These are phyloP conservation scores for Hypsizygus marmoreus DNA, from an alignment of 768 basidiomycete genomes.

Conservation along the genomic window DNA sequence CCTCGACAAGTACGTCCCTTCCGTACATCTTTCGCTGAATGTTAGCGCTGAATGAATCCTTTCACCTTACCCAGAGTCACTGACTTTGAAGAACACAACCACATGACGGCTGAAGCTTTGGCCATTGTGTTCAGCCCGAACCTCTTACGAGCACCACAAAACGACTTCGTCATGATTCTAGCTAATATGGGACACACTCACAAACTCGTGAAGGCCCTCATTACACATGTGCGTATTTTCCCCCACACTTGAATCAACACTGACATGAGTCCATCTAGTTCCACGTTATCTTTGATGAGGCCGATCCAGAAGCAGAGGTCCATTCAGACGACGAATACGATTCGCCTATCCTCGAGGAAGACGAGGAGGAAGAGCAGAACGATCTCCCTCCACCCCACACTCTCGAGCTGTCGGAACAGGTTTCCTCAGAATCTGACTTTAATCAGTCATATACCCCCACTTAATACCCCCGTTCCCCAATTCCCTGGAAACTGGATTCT, in stretches of 20 bases:
- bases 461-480: constrained; percentile 16
- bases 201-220: constrained; percentile 73
- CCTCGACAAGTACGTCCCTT: constrained; percentile 62
- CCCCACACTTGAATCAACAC: not conserved
- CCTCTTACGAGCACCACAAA: constrained; percentile 73
- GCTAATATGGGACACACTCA: constrained; percentile 80
- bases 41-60: not conserved
- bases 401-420: constrained; percentile 17
- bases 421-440: constrained; percentile 15
- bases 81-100: constrained; percentile 85
- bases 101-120: constrained; percentile 85
- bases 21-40: not conserved
- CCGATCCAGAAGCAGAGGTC: constrained; percentile 61
- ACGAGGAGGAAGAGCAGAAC: constrained; percentile 50
- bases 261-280: constrained; percentile 35
- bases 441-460: constrained; percentile 19
- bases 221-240: constrained; percentile 63
- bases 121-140: constrained; percentile 89
- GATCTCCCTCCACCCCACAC: constrained; percentile 15
- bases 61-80: constrained; percentile 74
- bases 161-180: constrained; percentile 75
- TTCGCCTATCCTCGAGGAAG: constrained; percentile 67
- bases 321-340: constrained; percentile 68
- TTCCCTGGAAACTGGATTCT: constrained; percentile 11
- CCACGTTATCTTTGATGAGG: constrained; percentile 74